Percentiles rank a stretch among this genome's conserved stretches.
Evolutionary conservation across 495 filamentous ascomycete genomes (phyloP).

Genomic region (Trypethelium eluteriae): DNA sequence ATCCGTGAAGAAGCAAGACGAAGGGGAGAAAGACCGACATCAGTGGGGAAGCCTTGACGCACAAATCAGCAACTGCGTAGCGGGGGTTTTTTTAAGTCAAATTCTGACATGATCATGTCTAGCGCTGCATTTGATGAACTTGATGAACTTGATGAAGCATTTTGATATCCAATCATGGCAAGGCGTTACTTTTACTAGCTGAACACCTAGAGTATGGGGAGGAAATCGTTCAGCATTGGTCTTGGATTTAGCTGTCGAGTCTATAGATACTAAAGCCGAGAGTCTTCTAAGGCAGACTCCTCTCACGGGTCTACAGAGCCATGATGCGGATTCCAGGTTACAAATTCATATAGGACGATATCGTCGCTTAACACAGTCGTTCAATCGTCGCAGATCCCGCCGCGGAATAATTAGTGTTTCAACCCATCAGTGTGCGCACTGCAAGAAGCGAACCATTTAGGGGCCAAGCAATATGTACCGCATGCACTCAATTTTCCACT

Average conservation of each 20-base stretch:
- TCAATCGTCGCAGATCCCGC: too few relatives aligned
- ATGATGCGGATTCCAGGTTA: too few relatives aligned
- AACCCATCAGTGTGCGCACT: too few relatives aligned
- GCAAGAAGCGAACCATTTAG: too few relatives aligned
- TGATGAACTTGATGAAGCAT: background rate
- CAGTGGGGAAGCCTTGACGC: constrained; percentile 15
- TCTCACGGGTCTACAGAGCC: background rate
- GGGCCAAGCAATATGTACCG: too few relatives aligned
- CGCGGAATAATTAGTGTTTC: too few relatives aligned
- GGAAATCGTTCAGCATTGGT: background rate
- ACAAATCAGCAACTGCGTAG: background rate
- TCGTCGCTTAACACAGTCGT: too few relatives aligned
- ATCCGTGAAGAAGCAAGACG: constrained; percentile 31
- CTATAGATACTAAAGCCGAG: background rate
- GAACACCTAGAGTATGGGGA: background rate
- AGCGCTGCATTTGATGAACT: too few relatives aligned
- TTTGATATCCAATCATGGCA: background rate
- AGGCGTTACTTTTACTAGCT: background rate
- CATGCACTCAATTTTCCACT: too few relatives aligned
- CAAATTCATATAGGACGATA: too few relatives aligned
- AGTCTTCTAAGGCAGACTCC: background rate
- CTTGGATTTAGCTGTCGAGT: background rate
- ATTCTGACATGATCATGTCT: background rate
- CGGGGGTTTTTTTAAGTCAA: background rate
- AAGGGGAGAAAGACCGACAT: constrained; percentile 46